These are phyloP conservation scores for Dalbergia cochinchinensis DNA, from an alignment of 306 rosid species.

Conservation along the genomic window DNA sequence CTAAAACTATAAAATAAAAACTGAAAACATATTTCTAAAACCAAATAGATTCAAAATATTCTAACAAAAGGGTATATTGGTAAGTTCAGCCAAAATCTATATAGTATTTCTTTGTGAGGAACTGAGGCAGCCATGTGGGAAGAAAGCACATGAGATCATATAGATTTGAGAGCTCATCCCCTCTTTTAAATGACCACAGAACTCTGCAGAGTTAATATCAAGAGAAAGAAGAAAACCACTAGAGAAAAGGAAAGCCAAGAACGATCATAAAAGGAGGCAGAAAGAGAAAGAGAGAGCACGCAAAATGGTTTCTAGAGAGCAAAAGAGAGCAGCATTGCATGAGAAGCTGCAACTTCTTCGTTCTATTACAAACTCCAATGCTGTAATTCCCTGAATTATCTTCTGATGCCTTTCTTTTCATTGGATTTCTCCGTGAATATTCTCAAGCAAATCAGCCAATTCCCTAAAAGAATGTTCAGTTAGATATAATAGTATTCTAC, in stretches of 20 bases:
- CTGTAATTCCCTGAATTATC: slow-evolving; percentile 72
- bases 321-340: slow-evolving; percentile 82
- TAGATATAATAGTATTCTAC: background rate
- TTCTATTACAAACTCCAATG: slow-evolving; percentile 91
- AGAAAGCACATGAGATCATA: slow-evolving; percentile 73
- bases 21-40: background rate
- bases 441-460: slow-evolving; percentile 40
- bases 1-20: too few species aligned
- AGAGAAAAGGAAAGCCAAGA: slow-evolving; percentile 28
- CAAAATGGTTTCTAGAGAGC: slow-evolving; percentile 93
- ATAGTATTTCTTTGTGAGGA: slow-evolving; percentile 51
- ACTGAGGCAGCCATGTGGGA: slow-evolving; percentile 72
- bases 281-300: slow-evolving; percentile 6
- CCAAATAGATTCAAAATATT: background rate
- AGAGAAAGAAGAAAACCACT: slow-evolving; percentile 15
- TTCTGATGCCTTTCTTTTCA: slow-evolving; percentile 50
- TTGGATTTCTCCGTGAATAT: slow-evolving; percentile 50
- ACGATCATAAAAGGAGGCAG: slow-evolving; percentile 8
- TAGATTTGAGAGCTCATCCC: slow-evolving; percentile 74
- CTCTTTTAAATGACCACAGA: slow-evolving; percentile 64
- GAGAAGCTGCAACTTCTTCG: slow-evolving; percentile 98
- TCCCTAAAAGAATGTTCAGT: slow-evolving; percentile 34
- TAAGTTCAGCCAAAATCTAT: slow-evolving; percentile 41
- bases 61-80: slow-evolving; percentile 64
- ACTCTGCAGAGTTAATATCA: slow-evolving; percentile 47